Percentiles rank a stretch among this genome's conserved stretches.
Conservation (phyloP, 805 yeast species). For the Yarrowia sp. region DNA sequence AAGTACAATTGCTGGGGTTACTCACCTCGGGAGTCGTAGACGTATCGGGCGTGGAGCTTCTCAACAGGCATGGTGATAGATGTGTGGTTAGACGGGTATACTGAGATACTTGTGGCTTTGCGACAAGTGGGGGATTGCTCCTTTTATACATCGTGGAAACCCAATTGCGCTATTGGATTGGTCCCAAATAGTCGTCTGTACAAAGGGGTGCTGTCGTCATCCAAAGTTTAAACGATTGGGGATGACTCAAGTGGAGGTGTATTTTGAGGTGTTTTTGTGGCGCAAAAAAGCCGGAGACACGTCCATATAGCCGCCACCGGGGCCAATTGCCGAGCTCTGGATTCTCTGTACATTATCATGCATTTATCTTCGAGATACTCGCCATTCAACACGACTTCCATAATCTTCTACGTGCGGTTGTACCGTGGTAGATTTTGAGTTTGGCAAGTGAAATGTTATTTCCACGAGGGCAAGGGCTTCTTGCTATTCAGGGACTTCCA, state of each 20-base stretch:
- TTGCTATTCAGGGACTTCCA: background rate
- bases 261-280: background rate
- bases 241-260: background rate
- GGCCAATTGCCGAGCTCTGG: too few relatives aligned
- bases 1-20: background rate
- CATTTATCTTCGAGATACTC: too few relatives aligned
- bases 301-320: too few relatives aligned
- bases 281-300: too few relatives aligned
- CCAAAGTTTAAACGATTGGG: conserved; percentile 7
- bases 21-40: conserved; percentile 96
- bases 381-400: conserved; percentile 2
- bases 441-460: conserved; percentile 6
- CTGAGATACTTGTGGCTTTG: conserved; percentile 12
- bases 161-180: conserved; percentile 24
- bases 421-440: conserved; percentile 7
- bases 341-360: background rate
- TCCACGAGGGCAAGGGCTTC: conserved; percentile 9
- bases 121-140: conserved; percentile 15
- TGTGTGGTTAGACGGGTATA: conserved; percentile 26
- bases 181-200: conserved; percentile 15
- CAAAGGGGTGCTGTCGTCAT: conserved; percentile 19
- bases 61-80: conserved; percentile 65
- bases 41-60: conserved; percentile 90
- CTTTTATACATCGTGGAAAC: conserved; percentile 19
- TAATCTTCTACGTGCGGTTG: conserved; percentile 22